Conservation (phyloP, 495 filamentous ascomycete genomes). For the Aspergillus hancockii region DNA sequence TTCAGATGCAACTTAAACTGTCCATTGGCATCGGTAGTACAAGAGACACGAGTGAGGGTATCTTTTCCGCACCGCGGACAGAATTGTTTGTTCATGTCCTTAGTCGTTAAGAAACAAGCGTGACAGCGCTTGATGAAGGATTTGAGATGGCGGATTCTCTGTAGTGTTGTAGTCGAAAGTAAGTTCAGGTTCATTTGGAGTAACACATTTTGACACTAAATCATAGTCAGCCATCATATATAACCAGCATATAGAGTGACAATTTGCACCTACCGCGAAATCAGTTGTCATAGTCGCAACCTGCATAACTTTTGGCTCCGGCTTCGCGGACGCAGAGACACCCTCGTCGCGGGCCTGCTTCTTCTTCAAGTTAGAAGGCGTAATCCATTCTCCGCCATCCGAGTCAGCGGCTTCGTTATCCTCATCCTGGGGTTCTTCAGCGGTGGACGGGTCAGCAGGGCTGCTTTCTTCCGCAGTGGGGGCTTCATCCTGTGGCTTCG, state of each 20-base stretch:
- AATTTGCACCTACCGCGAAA: slow-evolving; percentile 67
- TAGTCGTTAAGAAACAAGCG: slow-evolving; percentile 84
- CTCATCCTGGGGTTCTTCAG: slow-evolving; percentile 24
- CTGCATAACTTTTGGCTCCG: slow-evolving; percentile 65
- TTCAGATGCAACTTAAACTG: slow-evolving; percentile 87
- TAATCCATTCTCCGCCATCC: slow-evolving; percentile 89
- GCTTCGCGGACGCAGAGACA: slow-evolving; percentile 42
- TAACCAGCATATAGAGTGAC: neutral
- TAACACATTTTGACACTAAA: slow-evolving; percentile 78
- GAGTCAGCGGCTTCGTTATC: slow-evolving; percentile 49
- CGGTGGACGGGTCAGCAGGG: slow-evolving; percentile 11
- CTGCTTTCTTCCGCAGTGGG: slow-evolving; percentile 6
- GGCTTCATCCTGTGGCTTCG: slow-evolving; percentile 14
- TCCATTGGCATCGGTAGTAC: slow-evolving; percentile 76
- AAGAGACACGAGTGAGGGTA: slow-evolving; percentile 82
- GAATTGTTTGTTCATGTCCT: slow-evolving; percentile 88
- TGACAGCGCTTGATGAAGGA: slow-evolving; percentile 92
- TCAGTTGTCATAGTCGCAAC: slow-evolving; percentile 89
- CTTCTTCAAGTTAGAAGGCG: slow-evolving; percentile 85
- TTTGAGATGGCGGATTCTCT: slow-evolving; percentile 75
- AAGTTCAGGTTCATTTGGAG: slow-evolving; percentile 94
- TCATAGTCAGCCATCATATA: slow-evolving; percentile 4
- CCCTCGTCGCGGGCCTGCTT: slow-evolving; percentile 69
- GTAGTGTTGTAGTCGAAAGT: slow-evolving; percentile 67
- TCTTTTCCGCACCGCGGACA: slow-evolving; percentile 87